Conservation (phyloP, 2,329 filamentous ascomycete genomes). For the Talaromyces albobiverticillius region DNA sequence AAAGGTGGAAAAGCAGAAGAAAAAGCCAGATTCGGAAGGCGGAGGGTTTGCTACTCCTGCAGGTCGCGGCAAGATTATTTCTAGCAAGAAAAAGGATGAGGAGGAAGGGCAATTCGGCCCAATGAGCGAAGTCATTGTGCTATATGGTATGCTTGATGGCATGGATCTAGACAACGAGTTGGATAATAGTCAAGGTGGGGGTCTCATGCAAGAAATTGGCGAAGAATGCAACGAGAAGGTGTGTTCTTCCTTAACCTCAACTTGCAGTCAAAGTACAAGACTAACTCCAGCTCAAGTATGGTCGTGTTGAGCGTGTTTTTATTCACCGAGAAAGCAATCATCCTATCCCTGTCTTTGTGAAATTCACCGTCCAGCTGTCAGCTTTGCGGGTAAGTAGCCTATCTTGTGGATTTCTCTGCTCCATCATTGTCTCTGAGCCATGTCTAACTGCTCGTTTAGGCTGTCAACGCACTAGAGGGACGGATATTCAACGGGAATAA, state of each 20-base stretch:
- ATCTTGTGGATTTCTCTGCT: background rate
- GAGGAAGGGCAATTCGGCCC: slow-evolving; percentile 61
- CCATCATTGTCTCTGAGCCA: slow-evolving; percentile 17
- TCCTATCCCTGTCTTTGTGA: slow-evolving; percentile 75
- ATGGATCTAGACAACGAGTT: slow-evolving; percentile 81
- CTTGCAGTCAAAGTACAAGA: background rate
- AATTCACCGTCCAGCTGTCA: slow-evolving; percentile 82
- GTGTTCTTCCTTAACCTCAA: slow-evolving; percentile 4
- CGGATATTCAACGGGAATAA: slow-evolving; percentile 83
- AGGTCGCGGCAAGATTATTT: slow-evolving; percentile 75
- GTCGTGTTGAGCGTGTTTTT: slow-evolving; percentile 74
- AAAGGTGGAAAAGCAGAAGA: slow-evolving; percentile 81
- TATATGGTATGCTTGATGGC: slow-evolving; percentile 81
- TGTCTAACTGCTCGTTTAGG: slow-evolving; percentile 48
- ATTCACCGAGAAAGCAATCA: slow-evolving; percentile 61
- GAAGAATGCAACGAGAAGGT: slow-evolving; percentile 85
- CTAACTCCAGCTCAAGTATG: slow-evolving; percentile 57
- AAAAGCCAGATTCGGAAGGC: slow-evolving; percentile 72
- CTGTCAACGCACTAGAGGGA: slow-evolving; percentile 84
- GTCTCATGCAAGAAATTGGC: slow-evolving; percentile 88
- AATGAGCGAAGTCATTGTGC: slow-evolving; percentile 78
- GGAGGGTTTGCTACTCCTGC: slow-evolving; percentile 71
- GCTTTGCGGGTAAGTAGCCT: slow-evolving; percentile 70
- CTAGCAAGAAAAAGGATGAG: slow-evolving; percentile 60
- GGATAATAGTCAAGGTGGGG: slow-evolving; percentile 55